A percentile compares a stretch with the other conserved stretches of the same genome.
phyloP scores from a whole-genome alignment of 345 rosid genomes.

The Conringia planisiliqua region DNA sequence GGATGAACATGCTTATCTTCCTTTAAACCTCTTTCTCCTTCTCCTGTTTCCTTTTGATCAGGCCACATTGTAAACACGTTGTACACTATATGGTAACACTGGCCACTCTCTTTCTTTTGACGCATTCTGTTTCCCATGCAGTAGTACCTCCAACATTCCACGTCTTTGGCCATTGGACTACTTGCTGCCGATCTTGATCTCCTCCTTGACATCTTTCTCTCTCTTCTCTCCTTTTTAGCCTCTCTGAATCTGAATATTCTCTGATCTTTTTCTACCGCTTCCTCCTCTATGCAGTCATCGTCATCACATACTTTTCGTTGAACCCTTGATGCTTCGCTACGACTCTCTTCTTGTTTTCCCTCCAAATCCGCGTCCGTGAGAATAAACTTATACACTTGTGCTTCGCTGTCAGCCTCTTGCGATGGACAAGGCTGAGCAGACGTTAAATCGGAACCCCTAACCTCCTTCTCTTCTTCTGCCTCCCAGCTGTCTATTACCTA shows the following conservation, averaged over 20 bases:
- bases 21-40: not conserved
- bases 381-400: conserved; percentile 23
- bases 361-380: not conserved
- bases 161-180: not conserved
- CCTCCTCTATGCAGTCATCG: conserved; percentile 8
- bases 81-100: conserved; percentile 19
- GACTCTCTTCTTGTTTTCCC: not conserved
- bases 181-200: conserved; percentile 13
- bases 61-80: conserved; percentile 15
- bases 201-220: conserved; percentile 9
- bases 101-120: conserved; percentile 2
- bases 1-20: conserved; percentile 70
- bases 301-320: not conserved
- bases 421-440: not conserved
- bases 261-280: not conserved
- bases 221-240: not conserved
- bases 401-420: not conserved
- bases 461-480: not conserved
- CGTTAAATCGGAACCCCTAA: not conserved
- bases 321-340: not conserved
- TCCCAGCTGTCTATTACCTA: not conserved
- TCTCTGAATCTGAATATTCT: conserved; percentile 20
- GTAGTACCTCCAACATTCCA: conserved; percentile 18
- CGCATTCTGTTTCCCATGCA: conserved; percentile 10
- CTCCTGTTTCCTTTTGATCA: not conserved